phyloP scores from a whole-genome alignment of 2,329 filamentous ascomycete genomes.

The Ophidiomyces ophidiicola region DNA sequence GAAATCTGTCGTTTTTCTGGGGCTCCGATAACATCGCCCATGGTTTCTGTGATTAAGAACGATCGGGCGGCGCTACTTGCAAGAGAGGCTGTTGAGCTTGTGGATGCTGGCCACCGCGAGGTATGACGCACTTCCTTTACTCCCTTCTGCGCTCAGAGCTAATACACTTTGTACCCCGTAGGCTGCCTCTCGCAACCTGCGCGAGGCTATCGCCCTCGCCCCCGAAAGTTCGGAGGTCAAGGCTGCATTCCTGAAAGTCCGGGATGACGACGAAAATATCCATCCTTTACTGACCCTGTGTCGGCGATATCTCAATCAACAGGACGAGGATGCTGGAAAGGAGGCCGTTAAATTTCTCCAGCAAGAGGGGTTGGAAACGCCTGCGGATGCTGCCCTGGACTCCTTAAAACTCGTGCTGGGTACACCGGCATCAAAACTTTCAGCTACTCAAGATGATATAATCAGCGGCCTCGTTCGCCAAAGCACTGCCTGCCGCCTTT shows the following conservation, averaged over 20 bases:
- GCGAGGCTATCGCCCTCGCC: conserved; percentile 38
- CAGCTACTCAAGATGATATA: conserved; percentile 35
- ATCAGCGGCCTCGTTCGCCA: conserved; percentile 36
- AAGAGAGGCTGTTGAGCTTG: conserved; percentile 36
- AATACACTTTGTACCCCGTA: conserved; percentile 15
- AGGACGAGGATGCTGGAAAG: conserved; percentile 34
- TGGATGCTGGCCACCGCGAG: conserved; percentile 36
- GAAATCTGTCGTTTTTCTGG: too few relatives aligned
- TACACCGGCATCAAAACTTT: conserved; percentile 26
- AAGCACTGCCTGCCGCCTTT: conserved; percentile 32
- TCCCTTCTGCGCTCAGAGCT: not conserved
- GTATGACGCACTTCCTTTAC: conserved; percentile 21
- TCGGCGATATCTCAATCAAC: conserved; percentile 30
- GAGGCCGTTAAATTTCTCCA: conserved; percentile 34
- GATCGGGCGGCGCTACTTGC: conserved; percentile 37
- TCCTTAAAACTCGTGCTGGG: conserved; percentile 34
- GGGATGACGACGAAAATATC: conserved; percentile 30
- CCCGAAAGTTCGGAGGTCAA: conserved; percentile 36
- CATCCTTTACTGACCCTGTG: conserved; percentile 37
- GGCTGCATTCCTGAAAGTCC: conserved; percentile 35
- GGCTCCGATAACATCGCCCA: conserved; percentile 20
- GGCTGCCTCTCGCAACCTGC: conserved; percentile 38
- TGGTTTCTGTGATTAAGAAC: conserved; percentile 33
- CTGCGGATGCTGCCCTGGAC: conserved; percentile 32
- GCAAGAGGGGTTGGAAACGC: conserved; percentile 33